Conservation (phyloP, 129 eudicot genomes). For the Chrysanthemum makinoi region DNA sequence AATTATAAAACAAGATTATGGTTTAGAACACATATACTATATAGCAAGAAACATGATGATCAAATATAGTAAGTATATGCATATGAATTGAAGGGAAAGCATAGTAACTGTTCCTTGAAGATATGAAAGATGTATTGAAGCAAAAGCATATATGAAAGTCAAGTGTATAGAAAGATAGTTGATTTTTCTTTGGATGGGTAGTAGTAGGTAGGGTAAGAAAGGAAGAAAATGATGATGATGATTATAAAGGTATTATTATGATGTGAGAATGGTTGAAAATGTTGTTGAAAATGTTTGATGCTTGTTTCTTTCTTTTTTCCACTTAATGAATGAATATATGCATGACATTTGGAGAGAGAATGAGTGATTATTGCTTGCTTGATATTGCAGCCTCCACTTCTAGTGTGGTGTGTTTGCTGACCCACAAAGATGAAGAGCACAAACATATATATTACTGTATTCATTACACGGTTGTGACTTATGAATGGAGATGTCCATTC, state of each 20-base stretch:
- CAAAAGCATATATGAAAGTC: conserved; percentile 20
- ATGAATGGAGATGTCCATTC: not conserved
- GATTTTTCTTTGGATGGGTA: conserved; percentile 32
- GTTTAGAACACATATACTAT: conserved; percentile 8
- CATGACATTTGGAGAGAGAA: not conserved
- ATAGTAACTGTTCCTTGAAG: conserved; percentile 26
- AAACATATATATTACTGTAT: not conserved
- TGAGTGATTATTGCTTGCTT: conserved; percentile 21
- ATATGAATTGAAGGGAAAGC: conserved; percentile 32
- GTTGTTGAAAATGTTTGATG: conserved; percentile 29
- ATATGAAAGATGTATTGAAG: conserved; percentile 24
- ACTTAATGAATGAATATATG: conserved; percentile 21
- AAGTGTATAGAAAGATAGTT: conserved; percentile 20
- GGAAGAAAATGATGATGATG: conserved; percentile 27
- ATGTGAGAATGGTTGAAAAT: conserved; percentile 39
- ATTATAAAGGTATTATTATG: conserved; percentile 33
- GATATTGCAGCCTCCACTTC: conserved; percentile 27
- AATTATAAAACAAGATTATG: not conserved
- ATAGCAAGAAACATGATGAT: conserved; percentile 5
- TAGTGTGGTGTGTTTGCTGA: conserved; percentile 7
- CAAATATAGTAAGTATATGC: not conserved
- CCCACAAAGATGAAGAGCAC: conserved; percentile 27
- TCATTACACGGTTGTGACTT: not conserved
- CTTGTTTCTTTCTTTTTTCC: conserved; percentile 25
- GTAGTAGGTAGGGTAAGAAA: conserved; percentile 41